Evolutionary conservation across 441 rosid genomes (phyloP).

Genomic region (Manihot esculenta): DNA sequence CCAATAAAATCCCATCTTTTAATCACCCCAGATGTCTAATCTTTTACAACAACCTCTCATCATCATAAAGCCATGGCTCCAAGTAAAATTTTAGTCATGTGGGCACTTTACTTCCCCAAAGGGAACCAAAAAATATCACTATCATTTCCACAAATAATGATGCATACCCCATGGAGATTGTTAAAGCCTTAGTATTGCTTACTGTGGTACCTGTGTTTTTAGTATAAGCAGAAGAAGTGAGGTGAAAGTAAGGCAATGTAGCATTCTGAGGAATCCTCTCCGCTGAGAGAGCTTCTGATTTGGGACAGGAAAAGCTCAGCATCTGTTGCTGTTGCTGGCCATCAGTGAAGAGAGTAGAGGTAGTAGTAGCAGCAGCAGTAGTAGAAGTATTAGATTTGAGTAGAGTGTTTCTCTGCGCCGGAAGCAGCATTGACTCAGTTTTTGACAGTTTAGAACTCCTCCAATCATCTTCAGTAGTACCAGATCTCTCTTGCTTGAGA

Average conservation of each 20-base stretch:
- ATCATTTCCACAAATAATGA: conserved; percentile 18
- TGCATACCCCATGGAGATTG: conserved; percentile 2
- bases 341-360: conserved; percentile 34
- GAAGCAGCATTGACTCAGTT: conserved; percentile 43
- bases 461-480: conserved; percentile 45
- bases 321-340: conserved; percentile 58
- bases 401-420: conserved; percentile 34
- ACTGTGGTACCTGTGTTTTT: conserved; percentile 39
- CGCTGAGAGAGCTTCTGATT: conserved; percentile 38
- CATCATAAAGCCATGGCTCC: neutral
- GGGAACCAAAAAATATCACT: conserved; percentile 12
- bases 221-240: conserved; percentile 37
- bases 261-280: conserved; percentile 31
- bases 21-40: neutral
- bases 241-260: conserved; percentile 43
- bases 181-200: no score
- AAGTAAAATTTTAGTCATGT: conserved; percentile 1
- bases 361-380: neutral
- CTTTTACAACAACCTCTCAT: neutral
- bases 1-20: conserved; percentile 20
- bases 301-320: conserved; percentile 70
- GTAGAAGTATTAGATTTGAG: conserved; percentile 44
- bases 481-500: conserved; percentile 55
- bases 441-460: conserved; percentile 54
- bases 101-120: neutral